Evolutionary conservation across 176 grass and related monocot genomes (phyloP), one percentile per base, ranked within the genome.

Genomic region (Tillandsia leiboldiana): DNA sequence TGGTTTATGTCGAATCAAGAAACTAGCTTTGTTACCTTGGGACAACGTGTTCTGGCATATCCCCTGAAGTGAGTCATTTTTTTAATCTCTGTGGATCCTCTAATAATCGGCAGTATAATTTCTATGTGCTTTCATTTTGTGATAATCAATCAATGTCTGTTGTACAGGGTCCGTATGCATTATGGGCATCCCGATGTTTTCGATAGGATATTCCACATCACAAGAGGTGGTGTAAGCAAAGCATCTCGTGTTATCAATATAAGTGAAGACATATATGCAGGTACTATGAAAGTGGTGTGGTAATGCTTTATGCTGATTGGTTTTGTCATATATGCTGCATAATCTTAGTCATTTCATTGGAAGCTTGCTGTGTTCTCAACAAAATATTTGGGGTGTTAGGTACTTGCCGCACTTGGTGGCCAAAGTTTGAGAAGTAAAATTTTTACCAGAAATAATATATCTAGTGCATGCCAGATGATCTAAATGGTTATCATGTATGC

Each of bases 161-260:
- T 72, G 26, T 81, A 52, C 65, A 97, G 93, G 86, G 89, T 97
- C 71, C 89, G 93, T 28, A 97, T 97, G 93, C 93, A 97, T 65
- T 97, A 97, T 54, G 93, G 93, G 26, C 93, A 97, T 87, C 93
- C 93, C n/a, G 93, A 97, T 87, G 84, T 97, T 76, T 97, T 97
- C 83, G 89, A 97, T 82, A 85, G 93, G 63, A 85, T 92, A 92
- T 97, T 97, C 79, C 93, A 97, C 78, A 90, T 97, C 83, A 92
- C 93, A 75, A 83, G 93, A 77, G 93, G 93, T 9, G 93, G 93
- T 54, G 85, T 97, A 82, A 97, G 93, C 84, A 97, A 97, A 76
- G 89, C 93, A 63, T 97, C 93, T 75, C 81, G 93, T 28, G 84
- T 97, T 70, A 97, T 97, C 71, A 97, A 97, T 78, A 97, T 97